Conservation (phyloP, 768 basidiomycete genomes). For the Kwoniella mangroviensis region DNA sequence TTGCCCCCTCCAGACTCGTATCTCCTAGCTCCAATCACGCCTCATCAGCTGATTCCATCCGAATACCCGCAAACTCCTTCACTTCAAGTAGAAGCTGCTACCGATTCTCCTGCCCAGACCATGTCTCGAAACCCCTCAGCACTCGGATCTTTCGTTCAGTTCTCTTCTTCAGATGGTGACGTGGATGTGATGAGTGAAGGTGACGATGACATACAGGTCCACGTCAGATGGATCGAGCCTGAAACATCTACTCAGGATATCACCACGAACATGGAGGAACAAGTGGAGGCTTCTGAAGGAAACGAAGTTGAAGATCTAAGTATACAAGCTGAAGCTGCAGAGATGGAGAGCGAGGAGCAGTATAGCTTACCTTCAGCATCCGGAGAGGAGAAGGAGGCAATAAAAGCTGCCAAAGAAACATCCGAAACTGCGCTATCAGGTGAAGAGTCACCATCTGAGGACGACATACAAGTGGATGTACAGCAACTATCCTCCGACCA, state of each 20-base stretch:
- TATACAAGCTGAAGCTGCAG: neutral
- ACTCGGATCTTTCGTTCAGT: neutral
- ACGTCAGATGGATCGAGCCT: conserved; percentile 7
- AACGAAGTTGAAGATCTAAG: neutral
- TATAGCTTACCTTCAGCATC: neutral
- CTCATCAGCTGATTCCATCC: conserved; percentile 20
- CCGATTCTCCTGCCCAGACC: conserved; percentile 9
- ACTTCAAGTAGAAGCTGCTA: conserved; percentile 15
- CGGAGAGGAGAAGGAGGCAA: neutral
- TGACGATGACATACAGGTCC: conserved; percentile 17
- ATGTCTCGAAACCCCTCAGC: conserved; percentile 9
- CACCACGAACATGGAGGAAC: neutral
- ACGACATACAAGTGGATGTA: conserved; percentile 5
- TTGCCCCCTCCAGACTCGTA: conserved; percentile 17
- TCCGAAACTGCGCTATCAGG: neutral
- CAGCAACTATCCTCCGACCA: neutral
- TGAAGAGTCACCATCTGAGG: neutral
- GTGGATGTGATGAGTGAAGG: conserved; percentile 3
- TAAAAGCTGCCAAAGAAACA: neutral
- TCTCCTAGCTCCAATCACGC: conserved; percentile 17
- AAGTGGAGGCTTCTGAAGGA: neutral
- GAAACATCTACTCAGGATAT: neutral
- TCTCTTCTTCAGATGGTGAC: neutral
- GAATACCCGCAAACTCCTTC: conserved; percentile 14
- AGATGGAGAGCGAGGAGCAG: neutral